Conservation (phyloP, 768 basidiomycete genomes). For the Lanmaoa pseudosensibilis region DNA sequence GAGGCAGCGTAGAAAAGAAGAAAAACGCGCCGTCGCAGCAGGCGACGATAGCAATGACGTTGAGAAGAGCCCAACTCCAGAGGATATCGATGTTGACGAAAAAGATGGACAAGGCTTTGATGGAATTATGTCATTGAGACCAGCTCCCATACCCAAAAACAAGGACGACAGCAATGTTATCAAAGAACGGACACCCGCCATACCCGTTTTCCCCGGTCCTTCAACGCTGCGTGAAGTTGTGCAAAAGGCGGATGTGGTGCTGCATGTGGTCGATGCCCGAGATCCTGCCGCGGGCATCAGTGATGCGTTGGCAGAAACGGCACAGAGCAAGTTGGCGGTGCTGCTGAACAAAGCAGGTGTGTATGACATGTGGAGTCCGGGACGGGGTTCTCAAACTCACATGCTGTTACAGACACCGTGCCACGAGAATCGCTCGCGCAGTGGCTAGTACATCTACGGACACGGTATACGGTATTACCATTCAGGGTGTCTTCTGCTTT, state of each 20-base stretch:
- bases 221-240: conserved; percentile 46
- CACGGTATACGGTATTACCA: conserved; percentile 59
- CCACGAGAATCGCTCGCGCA: conserved; percentile 72
- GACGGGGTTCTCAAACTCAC: background rate
- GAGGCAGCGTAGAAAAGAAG: conserved; percentile 65
- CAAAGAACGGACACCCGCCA: conserved; percentile 10
- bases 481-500: conserved; percentile 76
- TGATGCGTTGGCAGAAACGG: conserved; percentile 51
- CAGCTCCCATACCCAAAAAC: background rate
- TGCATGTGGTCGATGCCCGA: conserved; percentile 82
- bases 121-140: conserved; percentile 35
- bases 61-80: conserved; percentile 26
- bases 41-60: conserved; percentile 30
- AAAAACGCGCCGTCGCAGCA: conserved; percentile 49
- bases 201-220: conserved; percentile 31
- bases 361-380: conserved; percentile 33
- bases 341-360: conserved; percentile 86
- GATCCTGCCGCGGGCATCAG: conserved; percentile 78
- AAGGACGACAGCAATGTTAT: background rate
- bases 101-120: conserved; percentile 37
- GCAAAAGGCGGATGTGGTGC: conserved; percentile 72
- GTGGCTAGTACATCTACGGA: conserved; percentile 67
- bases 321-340: conserved; percentile 52
- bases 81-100: conserved; percentile 32
- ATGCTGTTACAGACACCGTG: conserved; percentile 57